Evolutionary conservation across 805 yeast species (phyloP).

Genomic region (Cyberlindnera mississippiensis): DNA sequence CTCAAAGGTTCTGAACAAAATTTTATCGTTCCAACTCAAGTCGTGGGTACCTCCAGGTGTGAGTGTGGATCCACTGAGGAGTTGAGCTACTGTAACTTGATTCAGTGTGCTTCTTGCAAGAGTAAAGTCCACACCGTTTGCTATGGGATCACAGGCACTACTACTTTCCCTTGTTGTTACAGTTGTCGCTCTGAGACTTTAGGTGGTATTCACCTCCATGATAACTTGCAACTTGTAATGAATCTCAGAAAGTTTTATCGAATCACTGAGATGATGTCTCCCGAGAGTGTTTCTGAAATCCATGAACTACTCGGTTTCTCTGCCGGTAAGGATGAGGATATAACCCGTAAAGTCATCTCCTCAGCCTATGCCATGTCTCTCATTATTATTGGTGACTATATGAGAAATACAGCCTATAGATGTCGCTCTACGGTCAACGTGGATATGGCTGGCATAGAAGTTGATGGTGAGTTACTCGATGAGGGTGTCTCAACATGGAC

Average conservation of each 20-base stretch:
- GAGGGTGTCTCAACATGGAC: conserved; percentile 1
- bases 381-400: background rate
- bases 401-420: background rate
- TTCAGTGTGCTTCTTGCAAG: conserved; percentile 31
- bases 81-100: conserved; percentile 9
- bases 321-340: background rate
- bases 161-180: conserved; percentile 24
- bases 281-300: conserved; percentile 20
- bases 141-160: conserved; percentile 27
- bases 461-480: conserved; percentile 6
- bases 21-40: conserved; percentile 31
- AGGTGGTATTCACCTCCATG: conserved; percentile 16
- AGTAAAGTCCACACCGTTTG: conserved; percentile 32
- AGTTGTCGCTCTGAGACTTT: conserved; percentile 25
- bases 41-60: conserved; percentile 7
- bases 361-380: conserved; percentile 4
- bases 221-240: conserved; percentile 30
- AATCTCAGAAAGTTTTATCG: conserved; percentile 34
- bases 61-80: conserved; percentile 31
- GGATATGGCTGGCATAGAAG: conserved; percentile 9
- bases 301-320: conserved; percentile 19
- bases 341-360: conserved; percentile 15
- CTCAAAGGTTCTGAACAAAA: conserved; percentile 25
- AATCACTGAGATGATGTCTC: conserved; percentile 19
- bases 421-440: background rate